Conservation (phyloP, 176 grass and related monocot species). For the Zizania latifolia region DNA sequence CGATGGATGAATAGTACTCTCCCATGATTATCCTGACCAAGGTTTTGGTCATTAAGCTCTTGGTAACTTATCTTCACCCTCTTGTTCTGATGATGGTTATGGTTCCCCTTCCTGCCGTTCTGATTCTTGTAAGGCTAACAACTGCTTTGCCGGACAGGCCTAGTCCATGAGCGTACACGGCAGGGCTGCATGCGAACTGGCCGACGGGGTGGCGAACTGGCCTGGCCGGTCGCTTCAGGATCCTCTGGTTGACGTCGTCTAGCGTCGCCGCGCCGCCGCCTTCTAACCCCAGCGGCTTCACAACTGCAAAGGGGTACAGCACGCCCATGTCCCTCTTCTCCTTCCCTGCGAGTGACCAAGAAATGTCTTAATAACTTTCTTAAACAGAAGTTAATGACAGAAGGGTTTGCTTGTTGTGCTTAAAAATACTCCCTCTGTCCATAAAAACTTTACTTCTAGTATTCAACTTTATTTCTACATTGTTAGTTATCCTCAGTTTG, state of each 20-base stretch:
- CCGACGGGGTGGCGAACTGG: slow-evolving; percentile 80
- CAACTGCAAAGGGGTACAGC: slow-evolving; percentile 60
- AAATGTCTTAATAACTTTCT: not conserved
- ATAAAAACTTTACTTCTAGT: too few species aligned
- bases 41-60: not conserved
- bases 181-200: slow-evolving; percentile 45
- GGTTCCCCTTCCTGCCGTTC: slow-evolving; percentile 66
- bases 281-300: slow-evolving; percentile 71
- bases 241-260: slow-evolving; percentile 60
- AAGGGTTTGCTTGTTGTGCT: too few species aligned
- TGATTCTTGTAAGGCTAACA: slow-evolving; percentile 75
- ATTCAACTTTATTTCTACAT: too few species aligned
- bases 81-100: slow-evolving; percentile 87
- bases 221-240: slow-evolving; percentile 59
- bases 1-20: slow-evolving; percentile 1
- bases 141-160: slow-evolving; percentile 80
- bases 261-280: slow-evolving; percentile 55
- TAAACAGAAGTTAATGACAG: not conserved
- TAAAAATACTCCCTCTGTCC: too few species aligned
- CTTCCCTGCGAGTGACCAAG: slow-evolving; percentile 15
- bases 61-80: slow-evolving; percentile 28
- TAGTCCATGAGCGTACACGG: slow-evolving; percentile 18
- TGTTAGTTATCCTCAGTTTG: too few species aligned
- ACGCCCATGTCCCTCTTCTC: slow-evolving; percentile 27
- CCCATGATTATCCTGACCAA: not conserved